Evolutionary conservation across 805 yeast genomes (phyloP), one percentile per base, ranked within the genome.

Genomic region (Saturnispora zaruensis): DNA sequence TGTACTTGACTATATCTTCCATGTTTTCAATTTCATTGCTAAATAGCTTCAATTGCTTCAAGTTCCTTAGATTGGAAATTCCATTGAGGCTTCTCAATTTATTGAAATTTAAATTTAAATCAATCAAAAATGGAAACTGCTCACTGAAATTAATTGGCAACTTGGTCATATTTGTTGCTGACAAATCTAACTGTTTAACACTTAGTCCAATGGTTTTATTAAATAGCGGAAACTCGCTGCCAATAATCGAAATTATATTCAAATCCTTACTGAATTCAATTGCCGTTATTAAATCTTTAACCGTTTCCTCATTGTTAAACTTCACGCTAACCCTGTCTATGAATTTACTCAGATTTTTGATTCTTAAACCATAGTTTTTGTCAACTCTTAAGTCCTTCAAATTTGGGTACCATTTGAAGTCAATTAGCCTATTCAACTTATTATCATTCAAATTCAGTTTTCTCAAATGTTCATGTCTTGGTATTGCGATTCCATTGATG

Each of bases 91-190:
- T 56, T 7, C 49, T 56, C 25, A 78, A 53, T 36, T 62, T 65
- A 58, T 78, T 78, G 63, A 78, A 78, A 51, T 75, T 77, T 48
- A 78, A 65, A 53, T 77, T 76, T 49, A 78, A 59, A 44, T 73
- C 75, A 20, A 68, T 52, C 40, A 78, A 64, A 51, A 76, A 67
- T 25, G 81, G 80, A 56, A 77, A 77, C 34, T 65, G 44, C 2
- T 57, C 49, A 6, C 65, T 57, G 49, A 78, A 71, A 8, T 62
- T 56, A 0, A 26, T 42, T 0, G 81, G 79, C 16, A 77, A 56
- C 1, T 49, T 36, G 3, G 60, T 59, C n/a, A 77, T 53, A 40
- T 69, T 68, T 67, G 73, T 70, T 0, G 81, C 79, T 0, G 78
- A 66, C n/a, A 78, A 53, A n/a, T 66, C 66, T 41, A 78, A 58